Percentiles rank a stretch among this genome's conserved stretches.
These are phyloP conservation scores for Sordaria brevicollis DNA, from an alignment of 495 filamentous ascomycete species.

Conservation along the genomic window DNA sequence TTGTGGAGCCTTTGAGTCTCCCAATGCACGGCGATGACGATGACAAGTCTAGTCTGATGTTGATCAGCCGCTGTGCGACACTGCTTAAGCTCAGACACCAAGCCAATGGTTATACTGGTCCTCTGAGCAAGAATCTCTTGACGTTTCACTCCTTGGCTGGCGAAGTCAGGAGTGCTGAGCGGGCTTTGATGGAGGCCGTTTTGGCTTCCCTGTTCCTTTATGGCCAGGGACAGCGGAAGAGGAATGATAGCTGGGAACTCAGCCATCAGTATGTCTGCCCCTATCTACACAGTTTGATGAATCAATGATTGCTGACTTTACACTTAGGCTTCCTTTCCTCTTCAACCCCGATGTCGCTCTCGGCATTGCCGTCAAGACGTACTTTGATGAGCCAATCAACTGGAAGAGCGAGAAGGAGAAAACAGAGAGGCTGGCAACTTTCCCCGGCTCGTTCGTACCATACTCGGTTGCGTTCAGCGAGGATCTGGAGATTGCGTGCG, in stretches of 20 bases:
- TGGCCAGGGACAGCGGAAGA: conserved; percentile 61
- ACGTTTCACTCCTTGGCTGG: conserved; percentile 76
- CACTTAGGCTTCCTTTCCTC: conserved; percentile 68
- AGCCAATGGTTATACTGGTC: conserved; percentile 85
- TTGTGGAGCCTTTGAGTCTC: conserved; percentile 39
- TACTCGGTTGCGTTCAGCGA: conserved; percentile 63
- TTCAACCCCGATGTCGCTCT: conserved; percentile 73
- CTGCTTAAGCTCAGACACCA: conserved; percentile 74
- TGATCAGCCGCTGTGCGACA: conserved; percentile 77
- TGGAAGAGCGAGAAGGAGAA: conserved; percentile 51
- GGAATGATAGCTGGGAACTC: conserved; percentile 59
- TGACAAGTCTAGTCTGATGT: conserved; percentile 58
- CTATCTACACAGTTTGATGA: neutral
- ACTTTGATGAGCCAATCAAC: conserved; percentile 71
- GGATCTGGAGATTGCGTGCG: conserved; percentile 71
- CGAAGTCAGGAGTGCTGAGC: conserved; percentile 62
- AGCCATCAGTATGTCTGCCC: conserved; percentile 52
- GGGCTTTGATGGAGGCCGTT: conserved; percentile 75
- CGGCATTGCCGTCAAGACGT: conserved; percentile 85
- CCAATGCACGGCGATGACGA: conserved; percentile 39
- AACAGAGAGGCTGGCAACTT: conserved; percentile 42
- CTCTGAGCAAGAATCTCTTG: conserved; percentile 79
- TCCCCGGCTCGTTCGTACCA: conserved; percentile 60
- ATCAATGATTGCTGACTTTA: conserved; percentile 22
- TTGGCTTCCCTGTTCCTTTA: conserved; percentile 69